phyloP scores from a whole-genome alignment of 2,329 filamentous ascomycete species.

The Venturia carpophila region DNA sequence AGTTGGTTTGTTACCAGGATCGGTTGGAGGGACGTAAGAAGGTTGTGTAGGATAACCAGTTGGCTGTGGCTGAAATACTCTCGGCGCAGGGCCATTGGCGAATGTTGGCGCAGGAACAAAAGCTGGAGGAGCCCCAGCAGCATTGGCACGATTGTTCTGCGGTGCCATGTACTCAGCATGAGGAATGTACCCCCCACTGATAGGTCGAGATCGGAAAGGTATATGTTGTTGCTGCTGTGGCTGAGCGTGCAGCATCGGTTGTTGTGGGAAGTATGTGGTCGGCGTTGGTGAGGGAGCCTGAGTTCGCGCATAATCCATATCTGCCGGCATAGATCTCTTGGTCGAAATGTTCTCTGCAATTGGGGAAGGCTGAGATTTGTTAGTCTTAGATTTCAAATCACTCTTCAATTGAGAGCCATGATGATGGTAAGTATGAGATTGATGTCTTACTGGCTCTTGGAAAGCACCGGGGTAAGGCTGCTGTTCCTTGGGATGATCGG shows the following conservation, averaged over 20 bases:
- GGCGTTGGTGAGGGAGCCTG: conserved; percentile 5
- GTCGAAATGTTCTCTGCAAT: not conserved
- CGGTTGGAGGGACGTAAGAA: conserved; percentile 4
- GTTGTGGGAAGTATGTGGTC: not conserved
- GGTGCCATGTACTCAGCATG: conserved; percentile 8
- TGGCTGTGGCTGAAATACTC: conserved; percentile 8
- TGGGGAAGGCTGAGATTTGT: not conserved
- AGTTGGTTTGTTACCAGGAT: not conserved
- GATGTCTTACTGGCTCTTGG: conserved; percentile 6
- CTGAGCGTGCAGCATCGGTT: not conserved
- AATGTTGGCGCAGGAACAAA: conserved; percentile 8
- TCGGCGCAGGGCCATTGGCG: conserved; percentile 5
- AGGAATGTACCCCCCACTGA: conserved; percentile 1
- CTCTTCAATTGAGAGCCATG: not conserved
- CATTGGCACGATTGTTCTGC: not conserved
- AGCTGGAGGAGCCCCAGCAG: not conserved
- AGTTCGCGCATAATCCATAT: not conserved
- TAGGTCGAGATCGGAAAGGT: conserved; percentile 10
- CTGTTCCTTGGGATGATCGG: conserved; percentile 10
- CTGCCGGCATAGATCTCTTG: not conserved
- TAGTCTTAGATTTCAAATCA: conserved; percentile 10
- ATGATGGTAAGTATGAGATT: not conserved
- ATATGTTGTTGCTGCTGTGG: not conserved
- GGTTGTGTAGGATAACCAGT: not conserved
- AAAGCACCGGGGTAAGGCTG: conserved; percentile 5